These are phyloP conservation scores for Rhizophagus sp. DNA, from an alignment of 192 early-diverging fungal species.

Conservation along the genomic window DNA sequence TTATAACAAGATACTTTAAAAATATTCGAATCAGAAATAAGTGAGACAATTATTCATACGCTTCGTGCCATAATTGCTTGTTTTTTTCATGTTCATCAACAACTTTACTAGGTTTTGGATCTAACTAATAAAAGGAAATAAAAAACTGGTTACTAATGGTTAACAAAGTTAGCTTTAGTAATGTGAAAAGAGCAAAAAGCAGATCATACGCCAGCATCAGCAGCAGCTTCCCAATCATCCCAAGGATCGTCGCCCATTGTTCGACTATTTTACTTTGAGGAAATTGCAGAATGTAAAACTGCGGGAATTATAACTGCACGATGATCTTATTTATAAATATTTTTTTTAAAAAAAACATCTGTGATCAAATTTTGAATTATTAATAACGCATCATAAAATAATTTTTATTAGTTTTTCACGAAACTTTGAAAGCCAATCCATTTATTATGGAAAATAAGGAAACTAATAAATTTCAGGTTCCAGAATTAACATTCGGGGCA, in stretches of 20 bases:
- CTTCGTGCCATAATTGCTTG: conserved; percentile 26
- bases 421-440: background rate
- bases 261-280: background rate
- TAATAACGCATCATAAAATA: background rate
- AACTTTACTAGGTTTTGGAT: conserved; percentile 10
- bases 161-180: background rate
- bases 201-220: conserved; percentile 21
- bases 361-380: too few species aligned
- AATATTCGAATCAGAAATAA: background rate
- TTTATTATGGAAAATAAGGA: conserved; percentile 13
- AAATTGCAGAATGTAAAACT: background rate
- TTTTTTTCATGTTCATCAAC: conserved; percentile 25
- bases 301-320: background rate
- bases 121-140: conserved; percentile 2
- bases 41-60: conserved; percentile 10
- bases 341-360: too few species aligned
- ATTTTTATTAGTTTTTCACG: background rate
- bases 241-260: conserved; percentile 23
- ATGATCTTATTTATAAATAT: too few species aligned
- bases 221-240: conserved; percentile 32
- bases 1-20: background rate
- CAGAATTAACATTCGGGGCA: conserved; percentile 55
- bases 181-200: background rate
- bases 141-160: background rate
- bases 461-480: conserved; percentile 41